phyloP scores from a whole-genome alignment of 108 stramenopile genomes.

The Parietichytrium sp. region DNA sequence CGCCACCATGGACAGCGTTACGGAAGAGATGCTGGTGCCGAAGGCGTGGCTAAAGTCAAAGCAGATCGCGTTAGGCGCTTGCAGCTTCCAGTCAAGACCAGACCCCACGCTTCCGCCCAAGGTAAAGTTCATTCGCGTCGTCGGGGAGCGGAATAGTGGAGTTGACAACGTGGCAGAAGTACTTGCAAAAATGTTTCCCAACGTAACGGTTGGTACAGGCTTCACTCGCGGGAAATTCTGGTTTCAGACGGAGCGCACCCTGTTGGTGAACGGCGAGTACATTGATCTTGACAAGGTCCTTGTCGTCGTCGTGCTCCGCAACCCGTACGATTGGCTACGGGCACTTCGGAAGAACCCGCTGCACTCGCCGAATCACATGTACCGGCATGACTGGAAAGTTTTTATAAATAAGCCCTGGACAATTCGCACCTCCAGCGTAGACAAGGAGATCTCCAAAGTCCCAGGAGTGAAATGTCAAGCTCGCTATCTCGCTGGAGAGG shows the following conservation, averaged over 20 bases:
- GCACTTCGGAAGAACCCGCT: background rate
- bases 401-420: background rate
- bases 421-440: background rate
- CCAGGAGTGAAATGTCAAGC: conserved; percentile 23
- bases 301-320: conserved; percentile 13
- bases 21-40: background rate
- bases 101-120: too few species aligned
- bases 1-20: background rate
- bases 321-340: background rate
- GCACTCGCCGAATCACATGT: background rate
- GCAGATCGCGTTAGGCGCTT: background rate
- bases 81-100: too few species aligned
- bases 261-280: background rate
- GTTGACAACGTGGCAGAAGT: conserved; percentile 17
- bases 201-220: conserved; percentile 8
- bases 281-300: conserved; percentile 32
- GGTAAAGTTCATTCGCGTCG: conserved; percentile 16
- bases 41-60: background rate
- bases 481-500: background rate
- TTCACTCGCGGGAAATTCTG: conserved; percentile 1
- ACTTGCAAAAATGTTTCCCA: conserved; percentile 3
- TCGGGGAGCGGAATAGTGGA: conserved; percentile 25
- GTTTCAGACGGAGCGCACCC: conserved; percentile 9
- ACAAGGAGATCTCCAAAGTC: conserved; percentile 19
- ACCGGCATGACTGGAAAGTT: background rate